These are phyloP conservation scores for Lasiosphaeriaceae sp. DNA, from an alignment of 495 filamentous ascomycete genomes.

Conservation along the genomic window DNA sequence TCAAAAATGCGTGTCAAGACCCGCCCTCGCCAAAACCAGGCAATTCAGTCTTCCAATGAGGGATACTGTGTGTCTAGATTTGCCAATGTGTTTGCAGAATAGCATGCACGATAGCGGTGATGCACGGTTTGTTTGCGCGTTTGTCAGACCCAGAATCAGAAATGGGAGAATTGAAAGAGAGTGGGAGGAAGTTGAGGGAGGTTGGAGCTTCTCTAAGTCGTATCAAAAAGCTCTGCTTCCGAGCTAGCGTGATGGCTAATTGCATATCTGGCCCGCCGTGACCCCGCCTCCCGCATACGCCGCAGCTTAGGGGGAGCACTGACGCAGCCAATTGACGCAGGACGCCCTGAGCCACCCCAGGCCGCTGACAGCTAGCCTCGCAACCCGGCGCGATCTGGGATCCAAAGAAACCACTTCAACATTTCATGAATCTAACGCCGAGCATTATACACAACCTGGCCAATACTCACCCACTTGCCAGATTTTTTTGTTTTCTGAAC, in stretches of 20 bases:
- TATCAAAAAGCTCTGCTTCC: slow-evolving; percentile 10
- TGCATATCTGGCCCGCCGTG: neutral
- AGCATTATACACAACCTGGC: neutral
- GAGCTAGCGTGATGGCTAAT: neutral
- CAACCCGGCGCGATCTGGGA: slow-evolving; percentile 5
- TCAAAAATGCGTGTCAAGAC: slow-evolving; percentile 5
- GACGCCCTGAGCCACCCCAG: no score
- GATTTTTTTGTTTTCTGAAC: neutral
- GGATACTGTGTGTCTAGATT: neutral
- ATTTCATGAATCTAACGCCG: neutral
- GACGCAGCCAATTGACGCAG: neutral
- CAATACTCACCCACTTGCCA: neutral
- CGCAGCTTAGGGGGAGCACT: no score
- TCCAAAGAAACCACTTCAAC: neutral
- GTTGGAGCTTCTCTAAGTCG: slow-evolving; percentile 16
- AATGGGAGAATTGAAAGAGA: slow-evolving; percentile 13
- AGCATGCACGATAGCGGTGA: slow-evolving; percentile 12
- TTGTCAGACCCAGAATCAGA: slow-evolving; percentile 5
- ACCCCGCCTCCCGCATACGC: neutral
- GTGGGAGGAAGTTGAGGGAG: slow-evolving; percentile 8
- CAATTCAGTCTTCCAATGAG: slow-evolving; percentile 1
- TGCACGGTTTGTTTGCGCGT: slow-evolving; percentile 13
- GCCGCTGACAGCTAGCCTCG: neutral
- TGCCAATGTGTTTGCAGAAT: slow-evolving; percentile 1
- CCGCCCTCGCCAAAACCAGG: slow-evolving; percentile 2